phyloP scores from a whole-genome alignment of 306 rosid genomes.

The Rosa rugosa region DNA sequence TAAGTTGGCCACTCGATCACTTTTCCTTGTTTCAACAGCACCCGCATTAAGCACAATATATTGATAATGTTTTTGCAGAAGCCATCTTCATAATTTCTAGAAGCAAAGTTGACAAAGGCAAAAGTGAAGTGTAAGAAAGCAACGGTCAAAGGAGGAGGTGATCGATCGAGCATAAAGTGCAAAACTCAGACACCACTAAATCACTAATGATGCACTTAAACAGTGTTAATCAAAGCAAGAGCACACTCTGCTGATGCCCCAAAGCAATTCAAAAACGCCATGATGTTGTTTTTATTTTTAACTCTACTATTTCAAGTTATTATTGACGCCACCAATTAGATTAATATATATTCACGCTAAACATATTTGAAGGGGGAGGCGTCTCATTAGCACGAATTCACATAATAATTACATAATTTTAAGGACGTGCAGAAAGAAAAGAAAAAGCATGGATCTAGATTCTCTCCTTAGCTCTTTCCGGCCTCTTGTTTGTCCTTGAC shows the following conservation, averaged over 20 bases:
- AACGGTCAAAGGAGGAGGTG: neutral
- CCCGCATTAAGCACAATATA: neutral
- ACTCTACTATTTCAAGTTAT: neutral
- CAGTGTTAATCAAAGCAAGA: neutral
- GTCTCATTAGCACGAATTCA: neutral
- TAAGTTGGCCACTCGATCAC: conserved; percentile 34
- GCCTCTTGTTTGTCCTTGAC: too few species aligned
- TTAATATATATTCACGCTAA: too few species aligned
- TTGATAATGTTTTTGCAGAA: neutral
- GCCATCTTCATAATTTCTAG: neutral
- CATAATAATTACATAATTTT: too few species aligned
- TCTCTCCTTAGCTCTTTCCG: too few species aligned
- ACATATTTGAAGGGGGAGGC: neutral
- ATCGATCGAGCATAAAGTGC: neutral
- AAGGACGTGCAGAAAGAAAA: too few species aligned
- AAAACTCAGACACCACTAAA: neutral
- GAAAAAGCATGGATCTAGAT: too few species aligned
- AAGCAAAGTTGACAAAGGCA: conserved; percentile 10
- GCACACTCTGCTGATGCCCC: neutral
- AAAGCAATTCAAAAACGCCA: neutral
- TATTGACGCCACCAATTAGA: too few species aligned
- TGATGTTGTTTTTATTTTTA: neutral
- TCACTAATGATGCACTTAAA: neutral
- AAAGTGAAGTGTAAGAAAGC: neutral
- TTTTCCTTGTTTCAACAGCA: conserved; percentile 15